A percentile compares a stretch with the other conserved stretches of the same genome.
phyloP scores from a whole-genome alignment of 2,329 filamentous ascomycete species.

The Trichoderma semiorbis region DNA sequence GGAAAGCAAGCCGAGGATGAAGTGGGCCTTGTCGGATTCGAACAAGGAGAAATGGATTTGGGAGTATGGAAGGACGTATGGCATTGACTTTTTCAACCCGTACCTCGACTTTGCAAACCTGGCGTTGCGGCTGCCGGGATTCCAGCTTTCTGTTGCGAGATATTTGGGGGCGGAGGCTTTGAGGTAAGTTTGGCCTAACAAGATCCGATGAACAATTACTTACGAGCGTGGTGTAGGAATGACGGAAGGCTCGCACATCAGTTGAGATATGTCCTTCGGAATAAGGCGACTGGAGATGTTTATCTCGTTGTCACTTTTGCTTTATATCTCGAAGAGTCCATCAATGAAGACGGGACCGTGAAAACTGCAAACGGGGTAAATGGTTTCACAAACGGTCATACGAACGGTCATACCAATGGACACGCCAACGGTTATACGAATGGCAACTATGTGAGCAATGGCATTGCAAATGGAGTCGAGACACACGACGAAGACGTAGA shows the following conservation, averaged over 20 bases:
- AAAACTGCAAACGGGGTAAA: constrained; percentile 39
- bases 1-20: constrained; percentile 52
- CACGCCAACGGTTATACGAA: constrained; percentile 44
- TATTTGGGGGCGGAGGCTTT: constrained; percentile 79
- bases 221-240: constrained; percentile 27
- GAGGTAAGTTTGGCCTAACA: constrained; percentile 50
- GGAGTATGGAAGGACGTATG: constrained; percentile 50
- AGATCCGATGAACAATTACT: background rate
- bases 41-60: constrained; percentile 54
- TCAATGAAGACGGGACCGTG: constrained; percentile 56
- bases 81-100: constrained; percentile 77
- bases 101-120: constrained; percentile 83
- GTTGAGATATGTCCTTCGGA: constrained; percentile 88
- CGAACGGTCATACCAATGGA: constrained; percentile 45
- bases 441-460: constrained; percentile 14
- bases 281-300: constrained; percentile 67
- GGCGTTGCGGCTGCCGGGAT: constrained; percentile 67
- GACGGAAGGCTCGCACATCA: constrained; percentile 66
- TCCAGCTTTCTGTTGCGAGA: constrained; percentile 67
- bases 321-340: constrained; percentile 65
- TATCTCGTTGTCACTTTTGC: constrained; percentile 82
- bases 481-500: constrained; percentile 45
- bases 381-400: constrained; percentile 16
- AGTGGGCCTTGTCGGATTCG: constrained; percentile 51
- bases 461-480: constrained; percentile 28